phyloP scores from a whole-genome alignment of 2,329 filamentous ascomycete genomes.

The Sclerotinia subarctica region DNA sequence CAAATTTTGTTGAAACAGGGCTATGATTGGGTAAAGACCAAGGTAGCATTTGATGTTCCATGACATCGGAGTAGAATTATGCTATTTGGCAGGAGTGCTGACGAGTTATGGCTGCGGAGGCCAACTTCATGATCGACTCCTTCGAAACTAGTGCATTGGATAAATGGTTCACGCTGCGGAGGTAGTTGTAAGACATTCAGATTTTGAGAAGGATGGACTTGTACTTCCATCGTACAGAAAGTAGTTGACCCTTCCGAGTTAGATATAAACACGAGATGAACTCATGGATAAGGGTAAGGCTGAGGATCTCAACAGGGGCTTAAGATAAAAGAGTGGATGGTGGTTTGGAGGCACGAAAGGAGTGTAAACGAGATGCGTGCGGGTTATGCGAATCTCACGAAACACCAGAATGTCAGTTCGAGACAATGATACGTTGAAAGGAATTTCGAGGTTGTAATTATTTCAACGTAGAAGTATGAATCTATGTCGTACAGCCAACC shows the following conservation, averaged over 20 bases:
- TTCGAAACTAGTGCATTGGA: not conserved
- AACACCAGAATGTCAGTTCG: not conserved
- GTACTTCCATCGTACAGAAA: not conserved
- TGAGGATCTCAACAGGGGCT: conserved; percentile 2
- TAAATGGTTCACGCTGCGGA: not conserved
- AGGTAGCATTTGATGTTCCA: not conserved
- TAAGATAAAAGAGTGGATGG: not conserved
- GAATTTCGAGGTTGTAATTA: not conserved
- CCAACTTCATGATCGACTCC: not conserved
- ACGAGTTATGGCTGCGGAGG: not conserved
- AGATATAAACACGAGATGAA: conserved; percentile 15
- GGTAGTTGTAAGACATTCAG: conserved; percentile 2
- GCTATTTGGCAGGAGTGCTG: not conserved
- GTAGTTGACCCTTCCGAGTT: not conserved
- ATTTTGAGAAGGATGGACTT: not conserved
- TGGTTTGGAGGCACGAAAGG: not conserved
- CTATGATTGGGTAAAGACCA: not conserved
- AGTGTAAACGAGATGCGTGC: conserved; percentile 6
- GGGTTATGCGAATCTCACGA: not conserved
- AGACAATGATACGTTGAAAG: not conserved
- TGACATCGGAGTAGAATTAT: conserved; percentile 9
- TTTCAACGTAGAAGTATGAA: not conserved
- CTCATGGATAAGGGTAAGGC: conserved; percentile 12
- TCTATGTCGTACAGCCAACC: too few species aligned
- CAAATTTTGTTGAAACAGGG: not conserved